Evolutionary conservation across 2,329 filamentous ascomycete genomes (phyloP), one percentile per base, ranked within the genome.

Genomic region (Alternaria ethzedia): DNA sequence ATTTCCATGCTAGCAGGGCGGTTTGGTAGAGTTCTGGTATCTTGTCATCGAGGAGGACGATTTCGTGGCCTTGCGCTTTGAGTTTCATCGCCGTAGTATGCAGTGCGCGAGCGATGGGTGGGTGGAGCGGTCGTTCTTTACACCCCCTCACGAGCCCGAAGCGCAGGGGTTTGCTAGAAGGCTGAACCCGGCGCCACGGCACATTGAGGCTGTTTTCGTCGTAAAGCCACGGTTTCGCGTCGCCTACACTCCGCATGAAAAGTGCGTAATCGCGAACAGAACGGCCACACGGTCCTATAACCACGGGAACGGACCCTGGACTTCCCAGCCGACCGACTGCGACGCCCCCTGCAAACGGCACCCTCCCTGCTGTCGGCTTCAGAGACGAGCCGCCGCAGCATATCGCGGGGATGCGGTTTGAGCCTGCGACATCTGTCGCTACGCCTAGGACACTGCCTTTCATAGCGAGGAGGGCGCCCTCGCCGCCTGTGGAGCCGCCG

Each of bases 361-460:
- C 80, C 0, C 86, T 75, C 0, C 84, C 82, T 58, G 84, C 81
- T 0, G 85, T 87, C 0, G 86, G 85, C 65, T 87, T 87, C 23
- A 87, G 74, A 0, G 84, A 84, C 4, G 83, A 81, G 43, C 77
- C 59, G 3, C 78, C 78, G 54, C 80, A 79, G 80, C 94, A 94
- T 71, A 97, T 94, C 59, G 97, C 91, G 79, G 91, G 95, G 76
- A 97, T 96, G 71, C 90, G 88, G 74, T 96, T 90, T 57, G 79
- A 83, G 1, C 85, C 85, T 2, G 83, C 85, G 50, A 90, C 84
- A 76, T 91, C 89, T 0, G 89, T 90, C 0, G 87, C 88, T 12
- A 90, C 82, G 1, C 89, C 89, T 2, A 91, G 70, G 56, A 87
- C 81, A 30, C 82, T 85, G 0, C 88, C 88, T 26, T 83, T 82